These are phyloP conservation scores for Paramecium octaurelia DNA, from an alignment of 73 alveolate genomes.

Conservation along the genomic window DNA sequence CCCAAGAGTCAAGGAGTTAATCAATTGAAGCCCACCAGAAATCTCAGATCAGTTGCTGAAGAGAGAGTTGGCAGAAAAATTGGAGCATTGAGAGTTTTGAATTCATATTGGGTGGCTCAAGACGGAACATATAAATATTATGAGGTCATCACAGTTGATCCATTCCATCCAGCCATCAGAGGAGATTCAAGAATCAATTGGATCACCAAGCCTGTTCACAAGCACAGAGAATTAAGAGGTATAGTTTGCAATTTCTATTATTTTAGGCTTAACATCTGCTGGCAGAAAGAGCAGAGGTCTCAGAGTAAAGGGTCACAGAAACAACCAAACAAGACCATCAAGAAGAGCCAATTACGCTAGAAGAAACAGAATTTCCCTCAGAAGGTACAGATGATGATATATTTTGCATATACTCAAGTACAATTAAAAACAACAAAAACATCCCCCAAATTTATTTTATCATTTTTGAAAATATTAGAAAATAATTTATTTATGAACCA, in stretches of 20 bases:
- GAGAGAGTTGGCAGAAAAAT: slow-evolving; percentile 97
- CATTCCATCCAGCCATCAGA: slow-evolving; percentile 97
- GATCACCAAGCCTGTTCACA: slow-evolving; percentile 93
- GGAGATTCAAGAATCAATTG: slow-evolving; percentile 99
- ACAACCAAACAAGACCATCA: slow-evolving; percentile 91
- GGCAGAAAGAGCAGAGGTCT: slow-evolving; percentile 99
- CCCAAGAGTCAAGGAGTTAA: slow-evolving; percentile 98
- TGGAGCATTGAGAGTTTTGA: slow-evolving; percentile 94
- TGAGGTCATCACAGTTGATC: slow-evolving; percentile 99
- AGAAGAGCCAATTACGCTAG: slow-evolving; percentile 90
- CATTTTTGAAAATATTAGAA: not conserved
- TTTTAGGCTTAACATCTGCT: slow-evolving; percentile 90
- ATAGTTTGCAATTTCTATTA: not conserved
- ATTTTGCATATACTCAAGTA: not conserved
- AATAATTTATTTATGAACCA: slow-evolving; percentile 13
- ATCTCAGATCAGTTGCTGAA: slow-evolving; percentile 98
- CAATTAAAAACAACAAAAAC: slow-evolving; percentile 5
- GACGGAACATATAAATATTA: slow-evolving; percentile 98
- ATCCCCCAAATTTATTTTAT: not conserved
- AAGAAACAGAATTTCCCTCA: slow-evolving; percentile 92
- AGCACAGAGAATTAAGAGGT: slow-evolving; percentile 96
- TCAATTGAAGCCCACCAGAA: slow-evolving; percentile 92
- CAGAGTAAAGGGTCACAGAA: slow-evolving; percentile 93
- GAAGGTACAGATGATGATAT: slow-evolving; percentile 90
- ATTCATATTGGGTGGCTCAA: slow-evolving; percentile 99